Base-by-base conservation (phyloP, 2,329 filamentous ascomycete species). In the Ophiocordyceps australis region DNA sequence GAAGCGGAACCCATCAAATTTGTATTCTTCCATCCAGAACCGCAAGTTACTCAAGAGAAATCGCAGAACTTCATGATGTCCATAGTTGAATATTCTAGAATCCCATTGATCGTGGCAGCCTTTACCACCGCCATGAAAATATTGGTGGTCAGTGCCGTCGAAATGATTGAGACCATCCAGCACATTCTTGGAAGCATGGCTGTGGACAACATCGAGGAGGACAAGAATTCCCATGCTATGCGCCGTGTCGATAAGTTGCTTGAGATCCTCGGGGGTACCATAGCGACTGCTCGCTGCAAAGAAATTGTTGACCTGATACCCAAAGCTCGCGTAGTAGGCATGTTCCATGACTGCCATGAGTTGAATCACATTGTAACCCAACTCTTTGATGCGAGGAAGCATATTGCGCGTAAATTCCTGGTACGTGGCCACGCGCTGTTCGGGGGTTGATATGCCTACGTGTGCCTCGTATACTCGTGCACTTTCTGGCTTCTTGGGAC, bases 301-400 rank as follows among this genome's bases (percentile, higher is more conserved):
- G 62, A 98, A 98, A 52, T 79, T 94, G 59, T 95, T 98, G 55
- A 98, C 72, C 52, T 98, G 89, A 51, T 98, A 98, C 24, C 89
- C 89, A 42, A 98, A 98, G 45, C 86, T 95, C 41, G 89, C 89
- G 49, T 98, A 98, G 62, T 98, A 98, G 25, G 89, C 89, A 53
- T 98, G 89, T 48, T 98, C 89, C 86, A 98, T 98, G 45, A 98
- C 65, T 23, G 89, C 89, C 89, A 98, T 98, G 35, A 98, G 63
- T 49, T 98, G 89, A 38, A 98, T 95, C 28, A 85, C 79, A 46
- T 98, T 95, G 60, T 98, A 98, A 21, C 86, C 89, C 22, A 95
- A 61, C 35, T 72, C 59, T 45, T 85, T 76, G 55, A 98, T 95
- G 30, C 86, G 71, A 11, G 86, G 85, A 7, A 98, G 66, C 65